Evolutionary conservation across 2,329 filamentous ascomycete genomes (phyloP).

Genomic region (Coniochaeta sp.): DNA sequence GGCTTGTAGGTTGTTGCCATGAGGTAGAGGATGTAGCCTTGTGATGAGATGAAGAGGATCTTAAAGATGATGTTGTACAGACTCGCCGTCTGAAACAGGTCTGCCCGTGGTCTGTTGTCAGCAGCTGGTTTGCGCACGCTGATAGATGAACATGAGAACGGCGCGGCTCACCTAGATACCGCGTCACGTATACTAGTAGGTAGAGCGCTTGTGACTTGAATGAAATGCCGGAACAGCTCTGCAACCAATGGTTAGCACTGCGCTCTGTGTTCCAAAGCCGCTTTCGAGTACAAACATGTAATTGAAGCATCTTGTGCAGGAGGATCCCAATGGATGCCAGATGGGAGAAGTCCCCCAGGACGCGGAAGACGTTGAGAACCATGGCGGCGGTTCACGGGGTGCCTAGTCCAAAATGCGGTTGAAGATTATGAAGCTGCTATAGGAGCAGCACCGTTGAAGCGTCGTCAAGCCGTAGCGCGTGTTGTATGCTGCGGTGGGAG

Average conservation of each 20-base stretch:
- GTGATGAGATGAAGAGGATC: constrained; percentile 83
- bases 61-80: constrained; percentile 95
- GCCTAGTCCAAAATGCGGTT: background rate
- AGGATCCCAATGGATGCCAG: constrained; percentile 89
- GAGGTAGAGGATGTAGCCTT: constrained; percentile 92
- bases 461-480: background rate
- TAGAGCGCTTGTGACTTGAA: constrained; percentile 98
- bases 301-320: constrained; percentile 90
- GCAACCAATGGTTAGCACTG: constrained; percentile 12
- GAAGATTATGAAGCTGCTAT: background rate
- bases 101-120: constrained; percentile 31
- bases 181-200: constrained; percentile 84
- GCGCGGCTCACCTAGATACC: constrained; percentile 66
- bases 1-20: constrained; percentile 98
- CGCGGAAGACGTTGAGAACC: constrained; percentile 49
- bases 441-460: background rate
- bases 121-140: constrained; percentile 2
- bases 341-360: constrained; percentile 83
- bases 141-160: background rate
- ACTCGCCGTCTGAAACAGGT: constrained; percentile 78
- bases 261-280: background rate
- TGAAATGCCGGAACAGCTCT: constrained; percentile 96
- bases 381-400: background rate
- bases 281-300: constrained; percentile 58
- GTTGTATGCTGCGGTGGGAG: background rate